Conservation (phyloP, 148 eudicot genomes). For the Pharnaceum exiguum region DNA sequence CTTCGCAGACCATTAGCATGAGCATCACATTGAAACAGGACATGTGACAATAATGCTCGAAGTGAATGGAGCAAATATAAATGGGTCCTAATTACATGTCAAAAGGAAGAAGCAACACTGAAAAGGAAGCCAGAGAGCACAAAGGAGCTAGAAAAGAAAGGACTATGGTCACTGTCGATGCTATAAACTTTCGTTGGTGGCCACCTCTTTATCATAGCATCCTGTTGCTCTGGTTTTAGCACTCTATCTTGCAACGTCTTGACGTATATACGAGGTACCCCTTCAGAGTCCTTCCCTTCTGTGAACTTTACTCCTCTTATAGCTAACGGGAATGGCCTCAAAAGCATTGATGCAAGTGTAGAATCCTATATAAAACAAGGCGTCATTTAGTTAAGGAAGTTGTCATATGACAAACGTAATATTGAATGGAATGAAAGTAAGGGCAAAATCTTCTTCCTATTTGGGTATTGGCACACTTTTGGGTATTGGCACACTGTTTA, state of each 20-base stretch:
- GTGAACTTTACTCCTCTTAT: slow-evolving; percentile 27
- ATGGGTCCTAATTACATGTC: background rate
- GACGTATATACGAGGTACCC: slow-evolving; percentile 54
- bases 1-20: no score
- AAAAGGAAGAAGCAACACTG: slow-evolving; percentile 33
- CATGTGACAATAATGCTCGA: slow-evolving; percentile 21
- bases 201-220: slow-evolving; percentile 67
- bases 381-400: no score
- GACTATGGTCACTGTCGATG: slow-evolving; percentile 74
- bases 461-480: no score
- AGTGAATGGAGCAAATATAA: background rate
- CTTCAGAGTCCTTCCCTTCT: slow-evolving; percentile 25
- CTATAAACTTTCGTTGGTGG: slow-evolving; percentile 51
- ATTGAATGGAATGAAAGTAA: no score
- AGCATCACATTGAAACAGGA: background rate
- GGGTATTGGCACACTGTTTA: no score
- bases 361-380: slow-evolving; percentile 43
- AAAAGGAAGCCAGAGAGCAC: slow-evolving; percentile 49
- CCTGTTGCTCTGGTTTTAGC: slow-evolving; percentile 61
- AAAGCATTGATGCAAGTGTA: slow-evolving; percentile 55
- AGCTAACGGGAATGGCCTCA: slow-evolving; percentile 70
- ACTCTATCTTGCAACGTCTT: slow-evolving; percentile 54
- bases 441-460: no score
- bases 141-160: slow-evolving; percentile 65
- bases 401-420: no score